A percentile compares a stretch with the other conserved stretches of the same genome.
Evolutionary conservation across 1,139 yeast species (phyloP).

Genomic region (Arxiozyma telluris): DNA sequence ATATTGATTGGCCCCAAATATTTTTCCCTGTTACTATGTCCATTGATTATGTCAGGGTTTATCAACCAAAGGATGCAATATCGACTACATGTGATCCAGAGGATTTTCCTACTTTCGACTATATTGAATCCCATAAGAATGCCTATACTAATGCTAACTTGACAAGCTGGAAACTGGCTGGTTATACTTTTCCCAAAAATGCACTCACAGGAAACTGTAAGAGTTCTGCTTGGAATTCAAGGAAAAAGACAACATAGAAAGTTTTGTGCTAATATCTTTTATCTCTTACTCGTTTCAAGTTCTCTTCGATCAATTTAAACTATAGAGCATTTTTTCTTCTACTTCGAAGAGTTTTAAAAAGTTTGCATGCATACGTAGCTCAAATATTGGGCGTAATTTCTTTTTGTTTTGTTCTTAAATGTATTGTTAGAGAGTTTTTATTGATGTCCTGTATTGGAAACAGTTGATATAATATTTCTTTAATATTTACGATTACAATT

Average conservation of each 20-base stretch:
- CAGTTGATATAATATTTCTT: too few relatives aligned
- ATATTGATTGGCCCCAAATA: slow-evolving; percentile 67
- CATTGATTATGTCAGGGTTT: slow-evolving; percentile 69
- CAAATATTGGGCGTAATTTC: background rate
- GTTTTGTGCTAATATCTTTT: background rate
- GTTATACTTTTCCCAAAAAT: slow-evolving; percentile 56
- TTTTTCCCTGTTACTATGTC: slow-evolving; percentile 59
- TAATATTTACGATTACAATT: too few relatives aligned
- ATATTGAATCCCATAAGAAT: slow-evolving; percentile 52
- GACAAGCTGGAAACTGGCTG: slow-evolving; percentile 60
- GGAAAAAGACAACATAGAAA: background rate
- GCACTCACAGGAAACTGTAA: slow-evolving; percentile 39
- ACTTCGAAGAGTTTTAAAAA: too few relatives aligned
- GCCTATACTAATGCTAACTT: slow-evolving; percentile 57
- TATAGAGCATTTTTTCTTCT: background rate
- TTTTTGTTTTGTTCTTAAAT: background rate
- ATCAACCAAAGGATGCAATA: slow-evolving; percentile 52
- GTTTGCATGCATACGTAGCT: background rate
- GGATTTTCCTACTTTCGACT: slow-evolving; percentile 64
- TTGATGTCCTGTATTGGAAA: background rate
- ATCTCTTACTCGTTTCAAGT: background rate
- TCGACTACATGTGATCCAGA: slow-evolving; percentile 67
- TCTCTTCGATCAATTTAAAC: background rate
- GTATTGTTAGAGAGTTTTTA: background rate
- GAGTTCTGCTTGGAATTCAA: slow-evolving; percentile 16